Conservation (phyloP, 2,329 filamentous ascomycete species). For the Aspergillus alliaceus region DNA sequence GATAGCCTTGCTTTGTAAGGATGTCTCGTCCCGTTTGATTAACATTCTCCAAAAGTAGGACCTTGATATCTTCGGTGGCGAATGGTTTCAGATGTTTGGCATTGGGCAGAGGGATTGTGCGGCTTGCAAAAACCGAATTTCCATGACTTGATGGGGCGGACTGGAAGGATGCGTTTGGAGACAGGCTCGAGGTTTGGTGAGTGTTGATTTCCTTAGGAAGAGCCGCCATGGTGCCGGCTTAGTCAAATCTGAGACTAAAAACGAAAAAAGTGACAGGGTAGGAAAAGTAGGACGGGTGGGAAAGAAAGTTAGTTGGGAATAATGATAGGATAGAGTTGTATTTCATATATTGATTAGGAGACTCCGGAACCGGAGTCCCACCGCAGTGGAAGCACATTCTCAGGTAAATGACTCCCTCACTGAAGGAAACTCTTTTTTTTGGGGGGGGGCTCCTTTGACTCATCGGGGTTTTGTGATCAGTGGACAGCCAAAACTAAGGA, state of each 20-base stretch:
- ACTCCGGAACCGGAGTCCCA: conserved; percentile 14
- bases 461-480: neutral
- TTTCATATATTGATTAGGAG: neutral
- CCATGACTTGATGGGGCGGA: conserved; percentile 68
- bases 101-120: conserved; percentile 46
- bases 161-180: conserved; percentile 72
- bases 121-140: conserved; percentile 43
- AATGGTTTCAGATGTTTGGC: conserved; percentile 89
- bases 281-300: no score
- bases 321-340: neutral
- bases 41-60: conserved; percentile 91
- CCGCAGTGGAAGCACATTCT: neutral
- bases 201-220: conserved; percentile 37
- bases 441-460: no score
- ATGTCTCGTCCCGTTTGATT: conserved; percentile 87
- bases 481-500: neutral
- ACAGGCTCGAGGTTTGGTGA: conserved; percentile 43
- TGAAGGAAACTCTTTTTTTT: neutral
- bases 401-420: neutral
- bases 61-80: conserved; percentile 93
- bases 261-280: neutral
- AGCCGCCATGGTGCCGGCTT: conserved; percentile 18
- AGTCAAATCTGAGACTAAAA: neutral
- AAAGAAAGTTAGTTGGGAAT: neutral
- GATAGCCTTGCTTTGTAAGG: conserved; percentile 82